phyloP scores from a whole-genome alignment of 331 rosid genomes.

The Dryas integrifolia region DNA sequence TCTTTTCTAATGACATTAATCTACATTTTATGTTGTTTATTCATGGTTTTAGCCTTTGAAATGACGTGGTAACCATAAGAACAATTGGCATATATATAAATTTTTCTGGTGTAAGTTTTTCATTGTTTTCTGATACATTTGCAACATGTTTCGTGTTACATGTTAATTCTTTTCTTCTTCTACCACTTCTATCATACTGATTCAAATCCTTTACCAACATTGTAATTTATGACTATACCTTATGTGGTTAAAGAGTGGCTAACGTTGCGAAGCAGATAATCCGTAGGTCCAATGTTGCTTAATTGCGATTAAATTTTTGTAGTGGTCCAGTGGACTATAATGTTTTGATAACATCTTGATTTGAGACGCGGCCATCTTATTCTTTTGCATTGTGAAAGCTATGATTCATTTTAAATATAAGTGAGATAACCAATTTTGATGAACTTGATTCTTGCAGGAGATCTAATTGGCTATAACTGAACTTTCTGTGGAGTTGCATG shows the following conservation, averaged over 20 bases:
- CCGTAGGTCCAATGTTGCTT: neutral
- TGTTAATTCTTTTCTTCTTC: neutral
- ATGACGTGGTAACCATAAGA: no score
- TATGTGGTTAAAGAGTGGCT: neutral
- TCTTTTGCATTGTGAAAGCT: neutral
- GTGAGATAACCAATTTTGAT: neutral
- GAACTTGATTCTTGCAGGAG: slow-evolving; percentile 18
- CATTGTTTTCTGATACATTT: no score
- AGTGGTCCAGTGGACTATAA: neutral
- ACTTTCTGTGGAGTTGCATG: slow-evolving; percentile 11
- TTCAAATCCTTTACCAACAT: neutral
- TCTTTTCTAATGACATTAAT: no score
- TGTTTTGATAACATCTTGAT: neutral
- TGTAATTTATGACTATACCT: neutral
- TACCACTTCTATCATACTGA: neutral
- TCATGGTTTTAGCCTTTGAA: no score
- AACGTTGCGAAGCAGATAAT: neutral
- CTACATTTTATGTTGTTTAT: no score
- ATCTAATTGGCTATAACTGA: slow-evolving; percentile 3
- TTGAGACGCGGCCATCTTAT: neutral
- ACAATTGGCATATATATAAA: no score
- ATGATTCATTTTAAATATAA: neutral
- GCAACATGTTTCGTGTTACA: no score
- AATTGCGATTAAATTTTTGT: neutral
- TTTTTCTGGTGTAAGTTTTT: no score